These are phyloP conservation scores for Malbranchea cinnamomea DNA, from an alignment of 2,329 filamentous ascomycete species.

Conservation along the genomic window DNA sequence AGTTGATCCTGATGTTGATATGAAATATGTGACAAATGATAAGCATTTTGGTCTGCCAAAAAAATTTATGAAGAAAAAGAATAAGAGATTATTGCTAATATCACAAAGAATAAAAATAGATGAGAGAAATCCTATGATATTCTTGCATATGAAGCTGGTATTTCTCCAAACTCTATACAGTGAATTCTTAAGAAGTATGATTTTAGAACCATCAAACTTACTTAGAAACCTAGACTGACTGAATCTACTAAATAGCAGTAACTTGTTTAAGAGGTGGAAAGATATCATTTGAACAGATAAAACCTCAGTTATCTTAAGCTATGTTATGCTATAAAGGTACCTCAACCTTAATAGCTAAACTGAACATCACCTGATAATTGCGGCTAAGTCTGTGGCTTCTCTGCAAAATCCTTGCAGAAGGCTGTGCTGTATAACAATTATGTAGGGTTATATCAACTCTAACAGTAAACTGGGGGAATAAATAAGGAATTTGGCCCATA, in stretches of 20 bases:
- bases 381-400: no score
- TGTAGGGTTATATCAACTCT: no score
- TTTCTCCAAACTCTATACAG: conserved; percentile 2
- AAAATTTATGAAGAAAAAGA: conserved; percentile 2
- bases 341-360: no score
- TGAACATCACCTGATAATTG: no score
- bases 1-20: conserved; percentile 4
- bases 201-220: conserved; percentile 9
- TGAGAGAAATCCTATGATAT: conserved; percentile 10
- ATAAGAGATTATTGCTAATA: conserved; percentile 5
- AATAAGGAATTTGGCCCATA: no score
- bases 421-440: no score
- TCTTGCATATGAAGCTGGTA: conserved; percentile 6
- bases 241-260: conserved; percentile 5
- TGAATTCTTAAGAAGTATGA: conserved; percentile 6
- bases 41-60: neutral
- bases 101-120: conserved; percentile 4
- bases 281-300: conserved; percentile 14
- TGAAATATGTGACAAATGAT: conserved; percentile 7
- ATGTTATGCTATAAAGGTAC: no score
- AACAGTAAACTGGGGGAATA: no score
- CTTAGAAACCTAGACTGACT: conserved; percentile 9
- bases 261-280: conserved; percentile 12
- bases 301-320: conserved; percentile 10
- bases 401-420: no score